Percentiles rank a stretch among this genome's conserved stretches.
Evolutionary conservation across 179 eudicot genomes (phyloP).

Genomic region (Beta lomatogona): DNA sequence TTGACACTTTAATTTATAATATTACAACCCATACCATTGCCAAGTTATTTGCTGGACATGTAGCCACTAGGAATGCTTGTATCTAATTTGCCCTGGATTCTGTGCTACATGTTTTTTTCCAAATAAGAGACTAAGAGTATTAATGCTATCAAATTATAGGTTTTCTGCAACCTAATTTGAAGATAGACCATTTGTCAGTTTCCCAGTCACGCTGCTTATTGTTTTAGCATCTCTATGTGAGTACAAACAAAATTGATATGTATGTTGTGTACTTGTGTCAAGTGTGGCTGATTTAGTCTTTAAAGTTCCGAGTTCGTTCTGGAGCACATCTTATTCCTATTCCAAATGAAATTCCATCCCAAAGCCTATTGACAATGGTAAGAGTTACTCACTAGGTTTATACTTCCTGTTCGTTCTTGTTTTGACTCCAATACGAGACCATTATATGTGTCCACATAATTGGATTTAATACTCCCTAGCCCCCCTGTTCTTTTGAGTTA

Average conservation of each 20-base stretch:
- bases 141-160: background rate
- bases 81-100: background rate
- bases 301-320: background rate
- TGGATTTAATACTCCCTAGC: background rate
- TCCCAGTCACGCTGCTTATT: background rate
- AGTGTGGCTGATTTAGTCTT: background rate
- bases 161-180: background rate
- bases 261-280: background rate
- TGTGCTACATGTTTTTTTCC: background rate
- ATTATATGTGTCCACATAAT: background rate
- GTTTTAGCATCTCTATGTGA: background rate
- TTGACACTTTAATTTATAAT: background rate
- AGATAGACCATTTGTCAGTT: background rate
- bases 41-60: background rate
- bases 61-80: background rate
- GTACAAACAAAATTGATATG: background rate
- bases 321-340: background rate
- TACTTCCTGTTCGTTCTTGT: background rate
- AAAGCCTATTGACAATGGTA: background rate
- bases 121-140: no score
- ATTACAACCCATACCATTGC: background rate
- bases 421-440: background rate
- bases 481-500: no score
- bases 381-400: background rate
- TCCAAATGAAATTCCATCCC: background rate